phyloP scores from a whole-genome alignment of 1,139 yeast genomes.

The Yamadazyma aaseri region DNA sequence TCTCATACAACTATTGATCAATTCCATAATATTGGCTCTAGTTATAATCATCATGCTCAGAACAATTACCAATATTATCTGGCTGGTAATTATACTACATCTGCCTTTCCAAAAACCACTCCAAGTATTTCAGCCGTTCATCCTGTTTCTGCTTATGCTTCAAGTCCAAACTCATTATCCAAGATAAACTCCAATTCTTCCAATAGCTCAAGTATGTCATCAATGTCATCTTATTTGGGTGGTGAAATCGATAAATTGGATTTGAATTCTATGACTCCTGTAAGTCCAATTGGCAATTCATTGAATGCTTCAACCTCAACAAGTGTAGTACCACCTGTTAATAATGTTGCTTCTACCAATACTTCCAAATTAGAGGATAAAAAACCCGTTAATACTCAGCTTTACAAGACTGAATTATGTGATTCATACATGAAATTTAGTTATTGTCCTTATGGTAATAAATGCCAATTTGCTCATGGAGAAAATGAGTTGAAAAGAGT shows the following conservation, averaged over 20 bases:
- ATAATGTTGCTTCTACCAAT: background rate
- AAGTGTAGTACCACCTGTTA: slow-evolving; percentile 1
- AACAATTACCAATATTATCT: too few relatives aligned
- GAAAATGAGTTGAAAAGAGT: slow-evolving; percentile 68
- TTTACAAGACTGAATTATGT: slow-evolving; percentile 90
- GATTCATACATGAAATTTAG: slow-evolving; percentile 74
- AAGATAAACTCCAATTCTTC: slow-evolving; percentile 8
- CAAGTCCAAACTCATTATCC: slow-evolving; percentile 1
- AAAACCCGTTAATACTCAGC: slow-evolving; percentile 55
- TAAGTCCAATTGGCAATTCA: too few relatives aligned
- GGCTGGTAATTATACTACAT: background rate
- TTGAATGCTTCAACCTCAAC: slow-evolving; percentile 1
- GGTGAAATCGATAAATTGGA: background rate
- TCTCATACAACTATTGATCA: background rate
- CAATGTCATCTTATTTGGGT: background rate
- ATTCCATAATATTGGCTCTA: background rate
- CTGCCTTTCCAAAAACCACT: background rate
- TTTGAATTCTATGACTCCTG: background rate
- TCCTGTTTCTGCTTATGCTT: background rate
- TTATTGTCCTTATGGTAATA: slow-evolving; percentile 80
- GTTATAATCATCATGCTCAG: too few relatives aligned
- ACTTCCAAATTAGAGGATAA: slow-evolving; percentile 11
- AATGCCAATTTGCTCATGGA: slow-evolving; percentile 96
- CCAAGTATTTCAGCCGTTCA: background rate
- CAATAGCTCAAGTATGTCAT: slow-evolving; percentile 6